Base-by-base conservation (phyloP, 306 rosid species). In the Echinosophora koreensis region DNA sequence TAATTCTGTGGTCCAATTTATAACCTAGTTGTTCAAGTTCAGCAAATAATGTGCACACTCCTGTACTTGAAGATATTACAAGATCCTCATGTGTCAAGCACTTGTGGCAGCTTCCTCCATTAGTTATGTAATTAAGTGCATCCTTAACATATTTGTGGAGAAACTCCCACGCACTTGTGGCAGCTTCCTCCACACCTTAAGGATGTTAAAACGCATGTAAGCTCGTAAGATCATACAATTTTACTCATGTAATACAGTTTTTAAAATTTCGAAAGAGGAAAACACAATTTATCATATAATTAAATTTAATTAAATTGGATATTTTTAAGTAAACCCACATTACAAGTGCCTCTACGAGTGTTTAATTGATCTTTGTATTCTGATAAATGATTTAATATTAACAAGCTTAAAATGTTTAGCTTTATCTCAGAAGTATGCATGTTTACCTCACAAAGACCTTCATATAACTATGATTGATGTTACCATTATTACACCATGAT, bases 11-110 rank as follows among this genome's bases (percentile, higher is more conserved):
- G 22, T 59, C 32, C 64, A 81, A 38, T 60, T 41, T 30, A 60
- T 67, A 55, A 69, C 44, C 46, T 38, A 74, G 37, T 16, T 14
- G 39, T 52, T 42, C 66, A 76, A 14, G 64, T 82, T 76, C 64
- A 71, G 54, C 39, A 71, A 55, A 69, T 71, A 52, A 34, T 44
- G 66, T 42, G 59, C 60, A 47, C 32, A 49, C 47, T 11, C 13
- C 41, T 41, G 15, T 52, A 56, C 64, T 37, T 4, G 35, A 38
- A 57, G n/a, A 76, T 54, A 68, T 54, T 70, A n/a, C 15, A 64
- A 42, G 66, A 32, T 75, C 70, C 38, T 46, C 41, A 70, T n/a
- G n/a, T 10, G n/a, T 63, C 68, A 50, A 50, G 66, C 32, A 51
- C 37, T 55, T 65, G 46, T 30, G n/a, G 68, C 63, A 69, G 39